These are phyloP conservation scores for Psilocybe azurescens DNA, from an alignment of 768 basidiomycete genomes.

Conservation along the genomic window DNA sequence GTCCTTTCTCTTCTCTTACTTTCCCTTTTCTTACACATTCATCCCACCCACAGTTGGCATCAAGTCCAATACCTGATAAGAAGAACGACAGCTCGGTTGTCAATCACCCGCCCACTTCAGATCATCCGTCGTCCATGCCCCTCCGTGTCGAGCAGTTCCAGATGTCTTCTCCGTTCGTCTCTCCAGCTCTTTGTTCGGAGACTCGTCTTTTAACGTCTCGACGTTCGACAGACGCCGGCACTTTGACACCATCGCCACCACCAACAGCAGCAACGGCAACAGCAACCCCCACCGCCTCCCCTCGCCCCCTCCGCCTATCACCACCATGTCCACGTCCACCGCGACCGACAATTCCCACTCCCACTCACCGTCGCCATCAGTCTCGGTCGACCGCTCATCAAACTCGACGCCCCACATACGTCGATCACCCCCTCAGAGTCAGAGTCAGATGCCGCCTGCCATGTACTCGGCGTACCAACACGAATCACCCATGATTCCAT, in stretches of 20 bases:
- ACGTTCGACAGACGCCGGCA: conserved; percentile 26
- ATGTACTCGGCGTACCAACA: conserved; percentile 42
- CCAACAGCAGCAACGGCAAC: no score
- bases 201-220: conserved; percentile 19
- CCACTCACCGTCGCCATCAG: conserved; percentile 61
- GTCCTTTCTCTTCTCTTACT: conserved; percentile 24
- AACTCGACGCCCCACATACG: conserved; percentile 63
- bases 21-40: conserved; percentile 10
- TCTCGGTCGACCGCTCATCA: conserved; percentile 64
- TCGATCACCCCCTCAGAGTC: conserved; percentile 35
- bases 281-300: background rate
- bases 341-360: conserved; percentile 35
- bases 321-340: conserved; percentile 39
- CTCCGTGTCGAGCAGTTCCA: conserved; percentile 45
- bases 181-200: conserved; percentile 18
- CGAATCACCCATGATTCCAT: conserved; percentile 35
- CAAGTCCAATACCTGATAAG: conserved; percentile 43
- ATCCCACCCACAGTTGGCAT: conserved; percentile 40
- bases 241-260: background rate
- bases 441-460: conserved; percentile 29
- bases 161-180: conserved; percentile 36
- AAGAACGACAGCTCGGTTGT: conserved; percentile 23
- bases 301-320: conserved; percentile 51
- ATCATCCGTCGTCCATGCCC: conserved; percentile 45
- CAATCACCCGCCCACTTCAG: conserved; percentile 8